Evolutionary conservation across 2,329 filamentous ascomycete genomes (phyloP).

Genomic region (Talaromyces sp.): DNA sequence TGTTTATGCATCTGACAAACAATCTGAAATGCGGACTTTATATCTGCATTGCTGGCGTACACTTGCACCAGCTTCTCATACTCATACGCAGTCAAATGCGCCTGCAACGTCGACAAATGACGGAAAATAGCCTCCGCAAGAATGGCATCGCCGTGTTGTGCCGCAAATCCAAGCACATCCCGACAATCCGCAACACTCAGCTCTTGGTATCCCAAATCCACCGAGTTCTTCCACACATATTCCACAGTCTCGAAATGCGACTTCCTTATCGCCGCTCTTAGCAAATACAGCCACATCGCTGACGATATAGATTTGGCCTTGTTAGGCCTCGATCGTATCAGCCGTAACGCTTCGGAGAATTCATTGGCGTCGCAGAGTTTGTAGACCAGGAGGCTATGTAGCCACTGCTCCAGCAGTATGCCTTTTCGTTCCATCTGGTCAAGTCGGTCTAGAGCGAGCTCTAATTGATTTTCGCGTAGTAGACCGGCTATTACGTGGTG

Average conservation of each 20-base stretch:
- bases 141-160: constrained; percentile 62
- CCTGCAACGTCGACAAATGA: constrained; percentile 53
- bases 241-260: constrained; percentile 62
- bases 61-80: constrained; percentile 76
- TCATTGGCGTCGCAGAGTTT: constrained; percentile 68
- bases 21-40: constrained; percentile 64
- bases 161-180: constrained; percentile 68
- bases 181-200: constrained; percentile 63
- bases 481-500: constrained; percentile 69
- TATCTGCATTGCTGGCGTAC: constrained; percentile 59
- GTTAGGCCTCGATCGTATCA: constrained; percentile 60
- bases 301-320: constrained; percentile 48
- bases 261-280: constrained; percentile 69
- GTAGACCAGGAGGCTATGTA: constrained; percentile 74
- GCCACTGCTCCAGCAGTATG: constrained; percentile 62
- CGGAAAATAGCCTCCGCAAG: constrained; percentile 71
- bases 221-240: constrained; percentile 68
- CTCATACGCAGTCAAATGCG: constrained; percentile 61
- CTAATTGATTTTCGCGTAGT: constrained; percentile 76
- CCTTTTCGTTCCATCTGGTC: constrained; percentile 61
- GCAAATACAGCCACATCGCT: constrained; percentile 64
- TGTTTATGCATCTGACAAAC: constrained; percentile 70
- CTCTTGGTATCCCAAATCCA: constrained; percentile 57
- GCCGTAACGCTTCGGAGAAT: constrained; percentile 69
- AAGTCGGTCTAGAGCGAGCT: constrained; percentile 70